A percentile compares a stretch with the other conserved stretches of the same genome.
Conservation (phyloP, 441 rosid species). For the Adansonia grandidieri region DNA sequence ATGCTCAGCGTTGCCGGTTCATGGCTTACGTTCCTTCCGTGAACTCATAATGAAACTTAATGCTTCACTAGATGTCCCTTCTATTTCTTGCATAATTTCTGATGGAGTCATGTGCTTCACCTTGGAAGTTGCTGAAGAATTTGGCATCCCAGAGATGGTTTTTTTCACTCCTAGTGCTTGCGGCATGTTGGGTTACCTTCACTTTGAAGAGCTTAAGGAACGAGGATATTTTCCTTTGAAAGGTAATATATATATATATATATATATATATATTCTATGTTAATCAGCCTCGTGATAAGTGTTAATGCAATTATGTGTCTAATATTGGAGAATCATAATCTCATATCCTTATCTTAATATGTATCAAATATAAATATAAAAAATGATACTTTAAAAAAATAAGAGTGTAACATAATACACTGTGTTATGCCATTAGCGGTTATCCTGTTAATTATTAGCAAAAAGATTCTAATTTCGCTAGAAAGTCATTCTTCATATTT, state of each 20-base stretch:
- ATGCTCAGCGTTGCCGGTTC: not conserved
- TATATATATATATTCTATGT: no score
- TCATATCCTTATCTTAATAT: no score
- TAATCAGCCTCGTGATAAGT: no score
- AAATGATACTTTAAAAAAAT: no score
- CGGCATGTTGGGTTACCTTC: constrained; percentile 28
- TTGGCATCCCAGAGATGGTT: constrained; percentile 21
- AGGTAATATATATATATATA: constrained; percentile 24
- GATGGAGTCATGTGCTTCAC: constrained; percentile 31
- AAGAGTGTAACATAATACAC: no score
- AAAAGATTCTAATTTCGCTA: not conserved
- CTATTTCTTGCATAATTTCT: constrained; percentile 25
- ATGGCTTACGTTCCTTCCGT: constrained; percentile 23
- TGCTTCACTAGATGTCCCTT: constrained; percentile 18
- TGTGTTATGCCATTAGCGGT: no score
- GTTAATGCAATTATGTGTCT: no score
- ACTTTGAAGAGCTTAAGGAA: constrained; percentile 18
- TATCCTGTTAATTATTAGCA: no score
- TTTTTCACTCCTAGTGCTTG: constrained; percentile 30
- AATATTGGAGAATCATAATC: no score
- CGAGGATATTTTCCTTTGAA: constrained; percentile 28
- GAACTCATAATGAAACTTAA: constrained; percentile 26
- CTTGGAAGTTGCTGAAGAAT: constrained; percentile 19
- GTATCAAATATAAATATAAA: no score
- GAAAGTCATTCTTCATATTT: no score